Conservation (phyloP, 2,329 filamentous ascomycete genomes). For the Aspergillus persii region DNA sequence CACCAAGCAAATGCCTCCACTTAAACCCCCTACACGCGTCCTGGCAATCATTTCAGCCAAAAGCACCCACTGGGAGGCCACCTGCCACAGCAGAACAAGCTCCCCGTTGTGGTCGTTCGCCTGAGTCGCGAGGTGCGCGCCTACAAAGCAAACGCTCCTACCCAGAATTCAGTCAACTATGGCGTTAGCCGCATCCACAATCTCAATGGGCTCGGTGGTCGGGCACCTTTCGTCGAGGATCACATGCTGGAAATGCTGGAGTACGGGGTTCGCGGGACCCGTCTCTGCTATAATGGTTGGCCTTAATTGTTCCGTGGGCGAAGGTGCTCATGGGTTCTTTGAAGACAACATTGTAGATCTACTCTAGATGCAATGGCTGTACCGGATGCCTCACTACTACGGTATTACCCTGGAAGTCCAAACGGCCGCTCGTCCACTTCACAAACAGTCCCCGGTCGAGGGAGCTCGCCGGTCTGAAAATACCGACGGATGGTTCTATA, state of each 20-base stretch:
- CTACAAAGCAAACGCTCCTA: slow-evolving; percentile 20
- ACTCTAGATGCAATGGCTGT: no score
- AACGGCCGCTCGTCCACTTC: slow-evolving; percentile 5
- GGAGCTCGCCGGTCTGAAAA: slow-evolving; percentile 5
- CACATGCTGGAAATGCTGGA: slow-evolving; percentile 19
- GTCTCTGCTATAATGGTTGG: not conserved
- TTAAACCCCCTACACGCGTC: slow-evolving; percentile 5
- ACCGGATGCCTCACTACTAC: no score
- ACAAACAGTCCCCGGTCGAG: not conserved
- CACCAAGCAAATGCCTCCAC: no score
- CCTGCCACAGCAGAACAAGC: slow-evolving; percentile 26
- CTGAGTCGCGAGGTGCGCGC: slow-evolving; percentile 23
- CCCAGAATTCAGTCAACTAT: slow-evolving; percentile 23
- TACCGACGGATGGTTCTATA: not conserved
- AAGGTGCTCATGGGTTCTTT: no score
- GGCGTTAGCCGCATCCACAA: slow-evolving; percentile 26
- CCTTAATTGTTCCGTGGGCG: no score
- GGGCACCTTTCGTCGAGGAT: slow-evolving; percentile 24
- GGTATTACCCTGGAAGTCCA: no score
- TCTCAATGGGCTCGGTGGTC: slow-evolving; percentile 20
- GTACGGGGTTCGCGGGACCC: slow-evolving; percentile 22
- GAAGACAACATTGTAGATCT: no score
- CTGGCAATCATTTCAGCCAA: slow-evolving; percentile 24
- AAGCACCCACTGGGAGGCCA: slow-evolving; percentile 20
- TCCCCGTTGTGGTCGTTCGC: slow-evolving; percentile 23